These are phyloP conservation scores for Aspergillus terreus DNA, from an alignment of 2,329 filamentous ascomycete genomes.

Conservation along the genomic window DNA sequence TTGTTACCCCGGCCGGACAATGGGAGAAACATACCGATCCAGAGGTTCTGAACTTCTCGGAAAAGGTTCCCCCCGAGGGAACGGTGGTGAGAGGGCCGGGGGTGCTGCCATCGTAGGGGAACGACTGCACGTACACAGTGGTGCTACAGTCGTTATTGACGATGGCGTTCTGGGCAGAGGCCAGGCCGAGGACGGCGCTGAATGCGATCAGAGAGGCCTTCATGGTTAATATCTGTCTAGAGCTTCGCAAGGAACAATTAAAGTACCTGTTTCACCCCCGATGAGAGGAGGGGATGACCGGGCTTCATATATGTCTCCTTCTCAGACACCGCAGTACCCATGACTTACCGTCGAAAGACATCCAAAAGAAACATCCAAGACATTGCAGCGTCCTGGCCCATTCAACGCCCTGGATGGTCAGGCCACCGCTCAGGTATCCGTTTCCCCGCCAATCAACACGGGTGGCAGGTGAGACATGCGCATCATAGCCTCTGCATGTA, in stretches of 20 bases:
- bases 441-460: constrained; percentile 12
- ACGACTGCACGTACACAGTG: constrained; percentile 22
- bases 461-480: constrained; percentile 18
- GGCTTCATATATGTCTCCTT: constrained; percentile 16
- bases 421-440: constrained; percentile 8
- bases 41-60: constrained; percentile 18
- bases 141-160: constrained; percentile 20
- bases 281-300: constrained; percentile 6
- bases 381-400: constrained; percentile 6
- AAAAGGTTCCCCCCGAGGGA: constrained; percentile 17
- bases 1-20: no score
- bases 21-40: constrained; percentile 17
- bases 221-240: constrained; percentile 11
- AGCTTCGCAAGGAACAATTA: constrained; percentile 2
- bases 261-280: constrained; percentile 6
- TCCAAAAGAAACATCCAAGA: constrained; percentile 13
- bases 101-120: constrained; percentile 21
- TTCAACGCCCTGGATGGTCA: constrained; percentile 17
- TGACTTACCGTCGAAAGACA: constrained; percentile 7
- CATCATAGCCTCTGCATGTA: constrained; percentile 15
- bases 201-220: constrained; percentile 17
- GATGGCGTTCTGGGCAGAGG: constrained; percentile 20
- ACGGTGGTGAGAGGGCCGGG: constrained; percentile 21
- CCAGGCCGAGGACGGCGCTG: constrained; percentile 16
- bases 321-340: constrained; percentile 3